Conservation (phyloP, 2,329 filamentous ascomycete species). For the Moelleriella libera region DNA sequence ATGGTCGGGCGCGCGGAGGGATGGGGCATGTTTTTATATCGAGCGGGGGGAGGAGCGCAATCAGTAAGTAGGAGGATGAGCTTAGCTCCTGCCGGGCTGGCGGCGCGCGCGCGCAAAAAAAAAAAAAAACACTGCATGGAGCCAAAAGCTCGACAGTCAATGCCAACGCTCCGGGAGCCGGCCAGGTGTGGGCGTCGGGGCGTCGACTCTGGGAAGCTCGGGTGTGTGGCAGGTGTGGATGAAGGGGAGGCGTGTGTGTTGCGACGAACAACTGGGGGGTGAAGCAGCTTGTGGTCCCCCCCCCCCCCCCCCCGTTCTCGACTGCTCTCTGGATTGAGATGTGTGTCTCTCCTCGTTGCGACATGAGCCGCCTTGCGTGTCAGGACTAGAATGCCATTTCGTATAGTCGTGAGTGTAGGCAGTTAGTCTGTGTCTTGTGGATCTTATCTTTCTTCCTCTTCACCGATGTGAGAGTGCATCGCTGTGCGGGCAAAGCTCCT, state of each 20-base stretch:
- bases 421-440: neutral
- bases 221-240: neutral
- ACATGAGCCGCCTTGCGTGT: neutral
- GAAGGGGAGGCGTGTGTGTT: neutral
- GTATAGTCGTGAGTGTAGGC: too few relatives aligned
- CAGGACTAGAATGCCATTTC: neutral
- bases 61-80: conserved; percentile 19
- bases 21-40: conserved; percentile 46
- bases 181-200: neutral
- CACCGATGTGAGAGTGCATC: too few relatives aligned
- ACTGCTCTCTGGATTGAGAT: neutral
- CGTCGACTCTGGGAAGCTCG: too few relatives aligned
- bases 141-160: neutral
- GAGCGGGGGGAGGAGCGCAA: conserved; percentile 40
- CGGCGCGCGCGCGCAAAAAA: neutral
- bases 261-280: neutral
- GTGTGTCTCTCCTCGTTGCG: neutral
- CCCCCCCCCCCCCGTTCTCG: too few relatives aligned
- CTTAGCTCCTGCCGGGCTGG: conserved; percentile 11
- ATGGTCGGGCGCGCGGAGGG: conserved; percentile 37
- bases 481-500: too few relatives aligned
- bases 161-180: neutral
- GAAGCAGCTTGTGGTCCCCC: too few relatives aligned
- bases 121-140: too few relatives aligned
- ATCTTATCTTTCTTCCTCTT: neutral